Evolutionary conservation across 2,329 filamentous ascomycete genomes (phyloP).

Genomic region (Trichoderma koningii): DNA sequence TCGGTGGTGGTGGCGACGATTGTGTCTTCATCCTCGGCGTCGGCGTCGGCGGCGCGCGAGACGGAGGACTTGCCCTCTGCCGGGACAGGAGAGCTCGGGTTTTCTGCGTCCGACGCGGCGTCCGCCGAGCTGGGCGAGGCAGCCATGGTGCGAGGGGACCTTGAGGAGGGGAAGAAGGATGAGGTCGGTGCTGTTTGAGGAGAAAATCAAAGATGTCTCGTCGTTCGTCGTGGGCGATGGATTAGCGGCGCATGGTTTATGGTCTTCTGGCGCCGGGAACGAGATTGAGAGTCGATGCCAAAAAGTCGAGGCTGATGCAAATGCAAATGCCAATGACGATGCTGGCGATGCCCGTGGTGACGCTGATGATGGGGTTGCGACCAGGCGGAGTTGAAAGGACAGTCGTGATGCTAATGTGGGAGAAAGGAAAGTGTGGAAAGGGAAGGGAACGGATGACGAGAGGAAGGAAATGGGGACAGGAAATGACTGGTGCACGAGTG

Average conservation of each 20-base stretch:
- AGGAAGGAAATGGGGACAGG: constrained; percentile 7
- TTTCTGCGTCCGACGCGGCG: constrained; percentile 50
- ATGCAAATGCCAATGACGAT: constrained; percentile 10
- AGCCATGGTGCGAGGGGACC: constrained; percentile 38
- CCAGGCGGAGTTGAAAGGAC: background rate
- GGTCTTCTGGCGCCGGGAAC: constrained; percentile 7
- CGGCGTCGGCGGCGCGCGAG: constrained; percentile 47
- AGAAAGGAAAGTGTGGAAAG: background rate
- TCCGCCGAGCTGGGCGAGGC: constrained; percentile 46
- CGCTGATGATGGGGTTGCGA: constrained; percentile 6
- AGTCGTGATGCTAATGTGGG: constrained; percentile 2
- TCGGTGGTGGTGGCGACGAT: constrained; percentile 48
- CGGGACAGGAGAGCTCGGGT: constrained; percentile 49
- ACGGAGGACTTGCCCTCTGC: constrained; percentile 50
- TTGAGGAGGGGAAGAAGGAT: constrained; percentile 13
- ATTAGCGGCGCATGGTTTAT: constrained; percentile 30
- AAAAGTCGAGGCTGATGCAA: background rate
- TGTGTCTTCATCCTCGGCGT: constrained; percentile 53
- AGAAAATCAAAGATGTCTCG: background rate
- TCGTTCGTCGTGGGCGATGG: constrained; percentile 14
- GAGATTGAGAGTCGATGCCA: background rate
- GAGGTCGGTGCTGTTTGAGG: background rate
- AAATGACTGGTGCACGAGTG: too few species aligned
- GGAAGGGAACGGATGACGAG: background rate
- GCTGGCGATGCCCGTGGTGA: constrained; percentile 2